phyloP scores from a whole-genome alignment of 208 protist species.

The Acanthamoeba royreba region DNA sequence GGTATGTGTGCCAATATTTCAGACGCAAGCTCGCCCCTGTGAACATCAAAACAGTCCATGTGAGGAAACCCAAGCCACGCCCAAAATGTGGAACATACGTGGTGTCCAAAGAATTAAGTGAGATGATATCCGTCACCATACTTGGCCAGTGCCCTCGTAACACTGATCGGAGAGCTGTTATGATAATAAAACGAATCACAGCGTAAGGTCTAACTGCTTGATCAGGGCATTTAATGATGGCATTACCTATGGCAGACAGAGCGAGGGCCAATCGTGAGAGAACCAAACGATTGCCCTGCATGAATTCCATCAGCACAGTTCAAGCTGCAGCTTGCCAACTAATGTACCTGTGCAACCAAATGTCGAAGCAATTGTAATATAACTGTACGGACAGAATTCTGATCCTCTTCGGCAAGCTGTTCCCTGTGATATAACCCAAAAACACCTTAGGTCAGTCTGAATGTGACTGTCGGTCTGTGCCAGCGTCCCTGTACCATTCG shows the following conservation, averaged over 20 bases:
- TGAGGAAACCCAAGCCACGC: background rate
- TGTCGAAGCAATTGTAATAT: background rate
- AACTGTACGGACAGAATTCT: background rate
- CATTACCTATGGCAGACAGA: background rate
- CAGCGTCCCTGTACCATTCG: background rate
- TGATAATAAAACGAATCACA: background rate
- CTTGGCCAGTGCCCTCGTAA: background rate
- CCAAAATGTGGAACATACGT: background rate
- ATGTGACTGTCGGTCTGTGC: background rate
- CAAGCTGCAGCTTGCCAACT: background rate
- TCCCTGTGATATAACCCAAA: no score
- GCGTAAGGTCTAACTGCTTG: background rate
- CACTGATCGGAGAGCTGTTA: background rate
- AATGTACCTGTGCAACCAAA: background rate
- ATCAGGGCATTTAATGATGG: background rate
- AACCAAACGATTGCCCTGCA: background rate
- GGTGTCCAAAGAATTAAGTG: background rate
- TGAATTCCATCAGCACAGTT: background rate
- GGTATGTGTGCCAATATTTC: conserved; percentile 24
- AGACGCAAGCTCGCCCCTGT: background rate
- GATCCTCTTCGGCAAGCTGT: background rate
- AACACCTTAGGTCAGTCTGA: background rate
- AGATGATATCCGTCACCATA: background rate
- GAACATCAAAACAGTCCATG: background rate
- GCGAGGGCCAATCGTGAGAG: conserved; percentile 6